Percentiles rank a stretch among this genome's conserved stretches.
These are phyloP conservation scores for Cyberlindnera euphorbiae DNA, from an alignment of 805 yeast species.

Conservation along the genomic window DNA sequence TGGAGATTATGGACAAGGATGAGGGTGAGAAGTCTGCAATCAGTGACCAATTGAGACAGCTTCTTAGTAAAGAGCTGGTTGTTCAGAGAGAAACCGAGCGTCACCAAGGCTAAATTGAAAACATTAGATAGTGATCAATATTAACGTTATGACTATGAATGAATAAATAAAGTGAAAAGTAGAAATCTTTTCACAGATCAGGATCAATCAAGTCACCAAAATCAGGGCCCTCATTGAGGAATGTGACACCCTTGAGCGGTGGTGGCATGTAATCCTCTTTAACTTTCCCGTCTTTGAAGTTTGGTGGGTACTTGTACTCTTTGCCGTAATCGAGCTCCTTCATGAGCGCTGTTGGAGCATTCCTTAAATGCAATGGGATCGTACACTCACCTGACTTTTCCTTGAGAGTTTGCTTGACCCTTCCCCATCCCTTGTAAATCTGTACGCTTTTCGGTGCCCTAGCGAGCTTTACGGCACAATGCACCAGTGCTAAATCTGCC, in stretches of 20 bases:
- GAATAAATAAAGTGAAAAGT: no score
- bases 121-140: neutral
- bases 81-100: slow-evolving; percentile 52
- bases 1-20: slow-evolving; percentile 60
- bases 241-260: slow-evolving; percentile 42
- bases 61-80: slow-evolving; percentile 58
- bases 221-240: slow-evolving; percentile 49
- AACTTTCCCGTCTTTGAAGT: slow-evolving; percentile 65
- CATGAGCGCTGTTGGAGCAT: slow-evolving; percentile 94
- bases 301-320: slow-evolving; percentile 87
- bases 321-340: slow-evolving; percentile 79
- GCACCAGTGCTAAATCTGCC: slow-evolving; percentile 83
- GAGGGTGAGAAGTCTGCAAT: slow-evolving; percentile 25
- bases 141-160: neutral
- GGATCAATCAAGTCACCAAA: slow-evolving; percentile 46
- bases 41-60: slow-evolving; percentile 48
- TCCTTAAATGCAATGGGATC: slow-evolving; percentile 75
- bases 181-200: slow-evolving; percentile 27
- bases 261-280: slow-evolving; percentile 73
- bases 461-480: slow-evolving; percentile 89
- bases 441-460: slow-evolving; percentile 81
- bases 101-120: slow-evolving; percentile 17
- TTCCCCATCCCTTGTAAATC: slow-evolving; percentile 74
- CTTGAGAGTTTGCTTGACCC: slow-evolving; percentile 53
- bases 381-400: slow-evolving; percentile 52